Evolutionary conservation across 2,329 filamentous ascomycete species (phyloP).

Genomic region (Niveomyces coronatus): DNA sequence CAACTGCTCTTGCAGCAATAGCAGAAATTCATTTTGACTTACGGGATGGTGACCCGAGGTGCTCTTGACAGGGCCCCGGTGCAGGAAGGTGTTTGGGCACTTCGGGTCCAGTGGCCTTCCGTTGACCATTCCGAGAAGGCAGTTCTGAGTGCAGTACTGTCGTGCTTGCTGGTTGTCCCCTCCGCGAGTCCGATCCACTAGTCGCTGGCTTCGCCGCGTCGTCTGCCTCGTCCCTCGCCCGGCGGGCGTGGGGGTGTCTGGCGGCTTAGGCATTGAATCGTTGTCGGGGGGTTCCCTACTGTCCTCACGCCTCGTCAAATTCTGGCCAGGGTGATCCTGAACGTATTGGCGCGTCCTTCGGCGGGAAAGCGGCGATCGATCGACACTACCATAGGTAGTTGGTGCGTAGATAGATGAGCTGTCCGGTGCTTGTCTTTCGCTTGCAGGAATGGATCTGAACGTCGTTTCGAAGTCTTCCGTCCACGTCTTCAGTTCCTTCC

Average conservation of each 20-base stretch:
- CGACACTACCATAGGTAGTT: conserved; percentile 13
- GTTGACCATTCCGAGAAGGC: conserved; percentile 21
- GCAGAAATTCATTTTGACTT: not conserved
- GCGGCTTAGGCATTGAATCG: no score
- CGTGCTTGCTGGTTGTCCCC: conserved; percentile 3
- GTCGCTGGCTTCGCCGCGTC: no score
- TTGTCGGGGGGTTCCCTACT: no score
- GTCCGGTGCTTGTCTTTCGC: conserved; percentile 10
- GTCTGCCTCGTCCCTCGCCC: no score
- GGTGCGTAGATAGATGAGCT: conserved; percentile 12
- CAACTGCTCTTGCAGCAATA: conserved; percentile 16
- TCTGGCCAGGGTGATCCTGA: no score
- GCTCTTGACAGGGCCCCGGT: no score
- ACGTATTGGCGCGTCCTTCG: no score
- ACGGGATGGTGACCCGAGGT: no score
- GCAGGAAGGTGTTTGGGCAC: conserved; percentile 28
- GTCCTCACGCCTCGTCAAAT: no score
- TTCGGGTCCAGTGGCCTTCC: conserved; percentile 20
- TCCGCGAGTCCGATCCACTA: no score
- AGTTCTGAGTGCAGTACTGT: conserved; percentile 29
- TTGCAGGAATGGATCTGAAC: conserved; percentile 14
- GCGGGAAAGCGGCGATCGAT: conserved; percentile 12
- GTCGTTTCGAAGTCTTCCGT: conserved; percentile 17
- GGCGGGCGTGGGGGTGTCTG: no score
- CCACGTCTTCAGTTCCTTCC: conserved; percentile 12